Conservation (phyloP, 345 rosid genomes). For the Brassica nigra region DNA sequence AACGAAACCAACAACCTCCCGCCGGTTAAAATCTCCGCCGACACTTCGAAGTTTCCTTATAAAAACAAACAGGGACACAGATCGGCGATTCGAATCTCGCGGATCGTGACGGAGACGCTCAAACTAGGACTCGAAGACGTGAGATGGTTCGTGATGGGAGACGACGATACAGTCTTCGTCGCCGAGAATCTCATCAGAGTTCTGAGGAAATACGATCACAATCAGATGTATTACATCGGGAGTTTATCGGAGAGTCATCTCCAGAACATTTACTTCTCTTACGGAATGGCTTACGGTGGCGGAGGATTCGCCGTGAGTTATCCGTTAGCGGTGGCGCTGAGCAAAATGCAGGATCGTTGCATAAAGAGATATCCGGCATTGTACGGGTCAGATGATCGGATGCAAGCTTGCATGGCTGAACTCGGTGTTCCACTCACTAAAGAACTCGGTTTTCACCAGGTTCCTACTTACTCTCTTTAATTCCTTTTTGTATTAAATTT, state of each 20-base stretch:
- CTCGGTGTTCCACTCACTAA: slow-evolving; percentile 99
- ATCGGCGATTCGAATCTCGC: slow-evolving; percentile 88
- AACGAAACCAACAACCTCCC: slow-evolving; percentile 51
- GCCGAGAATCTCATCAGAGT: slow-evolving; percentile 79
- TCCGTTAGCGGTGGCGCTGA: slow-evolving; percentile 81
- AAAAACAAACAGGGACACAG: slow-evolving; percentile 84
- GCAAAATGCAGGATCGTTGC: slow-evolving; percentile 85
- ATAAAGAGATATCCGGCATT: slow-evolving; percentile 84
- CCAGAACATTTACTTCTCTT: slow-evolving; percentile 92
- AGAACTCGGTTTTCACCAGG: slow-evolving; percentile 99
- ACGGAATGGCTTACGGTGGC: slow-evolving; percentile 98
- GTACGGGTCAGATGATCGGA: slow-evolving; percentile 97
- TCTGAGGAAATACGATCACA: slow-evolving; percentile 77
- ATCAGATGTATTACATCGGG: slow-evolving; percentile 86
- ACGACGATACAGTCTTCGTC: slow-evolving; percentile 91
- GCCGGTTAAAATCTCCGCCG: slow-evolving; percentile 65
- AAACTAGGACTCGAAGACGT: slow-evolving; percentile 63
- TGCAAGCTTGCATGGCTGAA: slow-evolving; percentile 99
- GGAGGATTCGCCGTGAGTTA: slow-evolving; percentile 97
- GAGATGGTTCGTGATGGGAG: slow-evolving; percentile 99
- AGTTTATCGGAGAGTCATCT: slow-evolving; percentile 93
- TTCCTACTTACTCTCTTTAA: slow-evolving; percentile 30
- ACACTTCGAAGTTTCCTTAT: slow-evolving; percentile 75
- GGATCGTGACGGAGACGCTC: slow-evolving; percentile 92
- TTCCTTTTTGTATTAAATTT: neutral